Evolutionary conservation across 2,329 filamentous ascomycete species (phyloP).

Genomic region (Talaromyces atroroseus): DNA sequence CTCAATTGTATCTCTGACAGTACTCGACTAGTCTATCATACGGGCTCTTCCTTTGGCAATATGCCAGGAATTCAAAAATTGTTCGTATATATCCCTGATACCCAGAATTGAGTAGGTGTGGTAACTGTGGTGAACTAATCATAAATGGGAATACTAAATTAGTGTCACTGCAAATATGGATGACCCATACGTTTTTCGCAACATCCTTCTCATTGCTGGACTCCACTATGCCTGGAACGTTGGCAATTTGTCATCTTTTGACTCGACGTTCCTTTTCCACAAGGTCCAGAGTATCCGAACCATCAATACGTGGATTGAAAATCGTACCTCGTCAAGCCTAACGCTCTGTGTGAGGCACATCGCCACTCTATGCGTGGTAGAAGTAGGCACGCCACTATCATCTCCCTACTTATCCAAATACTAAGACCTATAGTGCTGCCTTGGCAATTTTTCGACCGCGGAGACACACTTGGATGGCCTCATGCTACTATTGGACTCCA

Average conservation of each 20-base stretch:
- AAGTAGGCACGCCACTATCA: neutral
- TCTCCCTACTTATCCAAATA: neutral
- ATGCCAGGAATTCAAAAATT: neutral
- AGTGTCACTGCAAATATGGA: neutral
- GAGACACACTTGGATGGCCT: constrained; percentile 3
- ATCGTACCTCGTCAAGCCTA: neutral
- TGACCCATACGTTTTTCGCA: constrained; percentile 3
- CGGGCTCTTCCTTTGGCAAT: neutral
- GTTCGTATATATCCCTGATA: neutral
- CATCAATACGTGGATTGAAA: neutral
- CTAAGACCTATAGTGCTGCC: constrained; percentile 2
- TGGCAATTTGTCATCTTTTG: neutral
- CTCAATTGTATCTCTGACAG: neutral
- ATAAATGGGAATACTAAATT: neutral
- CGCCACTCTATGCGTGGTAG: constrained; percentile 2
- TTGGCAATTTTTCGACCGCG: neutral
- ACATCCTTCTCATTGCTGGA: constrained; percentile 3
- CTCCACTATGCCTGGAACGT: constrained; percentile 7
- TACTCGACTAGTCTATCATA: constrained; percentile 3
- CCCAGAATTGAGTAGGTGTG: too few species aligned
- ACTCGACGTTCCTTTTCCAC: constrained; percentile 2
- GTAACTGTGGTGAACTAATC: neutral
- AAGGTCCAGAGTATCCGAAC: constrained; percentile 3
- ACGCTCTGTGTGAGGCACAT: neutral
- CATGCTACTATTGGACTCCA: neutral